Evolutionary conservation across 1,139 yeast species (phyloP).

Genomic region (Geotrichum carabidarum): DNA sequence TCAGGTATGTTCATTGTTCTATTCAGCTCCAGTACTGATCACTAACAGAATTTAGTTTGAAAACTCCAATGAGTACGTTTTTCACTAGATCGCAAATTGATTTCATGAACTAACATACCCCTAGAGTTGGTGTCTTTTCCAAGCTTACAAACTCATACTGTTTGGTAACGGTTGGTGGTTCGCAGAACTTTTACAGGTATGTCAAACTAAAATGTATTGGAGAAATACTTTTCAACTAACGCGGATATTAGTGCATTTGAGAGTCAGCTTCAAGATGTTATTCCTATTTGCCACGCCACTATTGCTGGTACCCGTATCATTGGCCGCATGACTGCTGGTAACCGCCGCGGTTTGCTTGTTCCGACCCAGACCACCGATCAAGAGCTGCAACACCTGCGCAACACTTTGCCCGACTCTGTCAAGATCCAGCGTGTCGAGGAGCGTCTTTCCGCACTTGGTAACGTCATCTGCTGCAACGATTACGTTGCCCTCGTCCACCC

Average conservation of each 20-base stretch:
- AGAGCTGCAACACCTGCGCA: slow-evolving; percentile 95
- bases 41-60: slow-evolving; percentile 53
- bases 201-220: background rate
- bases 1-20: slow-evolving; percentile 15
- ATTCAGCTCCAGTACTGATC: background rate
- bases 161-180: slow-evolving; percentile 94
- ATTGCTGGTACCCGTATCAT: slow-evolving; percentile 97
- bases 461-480: slow-evolving; percentile 97
- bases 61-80: slow-evolving; percentile 74
- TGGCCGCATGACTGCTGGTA: slow-evolving; percentile 98
- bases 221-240: background rate
- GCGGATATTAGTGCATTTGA: slow-evolving; percentile 69
- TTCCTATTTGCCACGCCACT: slow-evolving; percentile 94
- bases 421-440: slow-evolving; percentile 98
- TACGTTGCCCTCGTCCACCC: slow-evolving; percentile 99
- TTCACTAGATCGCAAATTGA: background rate
- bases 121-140: slow-evolving; percentile 84
- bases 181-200: slow-evolving; percentile 80
- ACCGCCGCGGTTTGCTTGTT: slow-evolving; percentile 92
- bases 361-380: slow-evolving; percentile 99
- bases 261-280: slow-evolving; percentile 92
- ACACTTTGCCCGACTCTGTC: slow-evolving; percentile 92
- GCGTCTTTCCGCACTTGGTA: slow-evolving; percentile 92
- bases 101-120: slow-evolving; percentile 3
- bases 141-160: slow-evolving; percentile 95